A percentile compares a stretch with the other conserved stretches of the same genome.
Evolutionary conservation across 495 filamentous ascomycete species (phyloP).

Genomic region (Penicillium pancosmium): DNA sequence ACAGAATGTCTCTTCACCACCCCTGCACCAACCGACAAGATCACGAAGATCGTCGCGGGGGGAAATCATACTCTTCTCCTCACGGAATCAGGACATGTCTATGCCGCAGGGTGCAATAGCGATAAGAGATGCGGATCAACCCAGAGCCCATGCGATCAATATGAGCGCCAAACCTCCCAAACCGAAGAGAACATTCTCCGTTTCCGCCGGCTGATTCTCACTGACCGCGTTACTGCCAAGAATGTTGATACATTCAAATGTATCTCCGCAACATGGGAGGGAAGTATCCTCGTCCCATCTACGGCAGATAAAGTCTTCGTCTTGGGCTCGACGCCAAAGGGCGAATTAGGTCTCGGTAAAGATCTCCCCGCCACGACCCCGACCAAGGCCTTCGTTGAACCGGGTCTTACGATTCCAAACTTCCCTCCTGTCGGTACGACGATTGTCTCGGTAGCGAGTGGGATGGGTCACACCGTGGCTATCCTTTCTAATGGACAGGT

Average conservation of each 20-base stretch:
- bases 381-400: neutral
- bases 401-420: conserved; percentile 42
- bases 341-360: conserved; percentile 68
- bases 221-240: conserved; percentile 10
- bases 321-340: conserved; percentile 67
- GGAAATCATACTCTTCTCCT: conserved; percentile 88
- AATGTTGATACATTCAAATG: conserved; percentile 31
- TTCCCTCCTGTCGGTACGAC: conserved; percentile 61
- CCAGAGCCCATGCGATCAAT: neutral
- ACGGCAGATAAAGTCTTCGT: conserved; percentile 53
- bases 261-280: conserved; percentile 76
- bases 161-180: neutral
- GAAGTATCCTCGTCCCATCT: conserved; percentile 57
- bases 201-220: conserved; percentile 34
- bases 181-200: conserved; percentile 13
- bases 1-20: conserved; percentile 56
- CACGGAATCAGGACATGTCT: conserved; percentile 56
- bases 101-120: conserved; percentile 61
- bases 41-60: conserved; percentile 62
- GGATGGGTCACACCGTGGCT: conserved; percentile 76
- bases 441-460: conserved; percentile 63
- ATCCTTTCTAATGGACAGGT: conserved; percentile 74
- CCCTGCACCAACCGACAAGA: conserved; percentile 22
- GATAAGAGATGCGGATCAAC: conserved; percentile 48
- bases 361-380: conserved; percentile 1